These are phyloP conservation scores for Phytopythium litorale DNA, from an alignment of 352 stramenopile genomes.

Conservation along the genomic window DNA sequence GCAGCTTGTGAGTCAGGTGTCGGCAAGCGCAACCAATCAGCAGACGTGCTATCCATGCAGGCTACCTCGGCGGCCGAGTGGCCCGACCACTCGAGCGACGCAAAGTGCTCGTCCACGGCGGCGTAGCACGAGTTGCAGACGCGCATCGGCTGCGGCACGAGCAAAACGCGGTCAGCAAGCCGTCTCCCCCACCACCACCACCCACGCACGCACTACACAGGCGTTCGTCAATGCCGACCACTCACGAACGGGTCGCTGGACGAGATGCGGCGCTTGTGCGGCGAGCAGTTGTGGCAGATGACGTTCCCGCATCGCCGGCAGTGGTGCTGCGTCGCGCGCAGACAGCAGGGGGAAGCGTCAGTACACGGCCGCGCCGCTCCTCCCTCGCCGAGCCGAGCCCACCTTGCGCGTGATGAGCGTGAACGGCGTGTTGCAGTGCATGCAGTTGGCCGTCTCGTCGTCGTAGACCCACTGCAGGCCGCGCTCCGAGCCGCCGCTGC, in stretches of 20 bases:
- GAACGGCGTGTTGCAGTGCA: constrained; percentile 86
- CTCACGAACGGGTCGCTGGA: constrained; percentile 79
- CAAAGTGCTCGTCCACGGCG: constrained; percentile 81
- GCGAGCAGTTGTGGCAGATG: constrained; percentile 84
- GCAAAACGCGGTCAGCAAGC: neutral
- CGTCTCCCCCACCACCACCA: neutral
- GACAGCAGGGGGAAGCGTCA: constrained; percentile 6
- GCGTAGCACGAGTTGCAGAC: constrained; percentile 87
- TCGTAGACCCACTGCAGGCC: constrained; percentile 81
- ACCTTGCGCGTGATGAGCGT: constrained; percentile 83
- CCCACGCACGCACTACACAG: too few species aligned
- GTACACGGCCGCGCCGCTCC: neutral
- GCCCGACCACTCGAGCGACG: constrained; percentile 79
- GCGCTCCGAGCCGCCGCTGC: constrained; percentile 30
- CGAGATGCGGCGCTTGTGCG: constrained; percentile 79
- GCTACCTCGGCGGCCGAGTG: constrained; percentile 62
- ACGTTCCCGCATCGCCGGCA: constrained; percentile 83
- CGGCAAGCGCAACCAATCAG: neutral
- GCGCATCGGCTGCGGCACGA: constrained; percentile 60
- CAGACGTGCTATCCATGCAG: too few species aligned
- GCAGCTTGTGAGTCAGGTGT: neutral
- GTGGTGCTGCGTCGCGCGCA: constrained; percentile 50
- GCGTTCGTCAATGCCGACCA: neutral
- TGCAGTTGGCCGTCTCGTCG: constrained; percentile 82
- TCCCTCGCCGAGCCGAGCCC: neutral